Evolutionary conservation across 208 protist species (phyloP).

Genomic region (Trypanosoma theileri): DNA sequence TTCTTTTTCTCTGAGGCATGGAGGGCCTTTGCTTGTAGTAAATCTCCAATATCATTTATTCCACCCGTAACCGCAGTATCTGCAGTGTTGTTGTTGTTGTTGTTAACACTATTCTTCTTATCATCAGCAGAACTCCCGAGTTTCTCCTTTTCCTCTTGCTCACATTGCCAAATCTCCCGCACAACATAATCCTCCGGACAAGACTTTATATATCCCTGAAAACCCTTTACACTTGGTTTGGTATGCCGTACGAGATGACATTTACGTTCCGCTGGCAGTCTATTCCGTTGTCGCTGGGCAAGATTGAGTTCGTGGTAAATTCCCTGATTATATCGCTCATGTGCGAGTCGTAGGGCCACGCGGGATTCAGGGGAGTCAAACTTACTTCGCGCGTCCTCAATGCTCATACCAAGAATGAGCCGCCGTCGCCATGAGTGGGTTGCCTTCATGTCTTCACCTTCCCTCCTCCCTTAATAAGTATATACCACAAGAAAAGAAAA

Average conservation of each 20-base stretch:
- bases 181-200: conserved; percentile 72
- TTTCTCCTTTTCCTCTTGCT: not conserved
- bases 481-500: not conserved
- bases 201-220: conserved; percentile 81
- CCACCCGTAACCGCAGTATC: not conserved
- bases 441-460: conserved; percentile 20
- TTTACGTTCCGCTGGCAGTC: conserved; percentile 58
- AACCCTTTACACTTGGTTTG: conserved; percentile 74
- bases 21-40: not conserved
- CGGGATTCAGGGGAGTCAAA: conserved; percentile 79
- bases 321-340: conserved; percentile 81
- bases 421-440: conserved; percentile 35
- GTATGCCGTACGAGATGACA: conserved; percentile 80
- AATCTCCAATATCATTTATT: not conserved
- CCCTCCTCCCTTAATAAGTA: not conserved
- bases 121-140: not conserved
- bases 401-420: conserved; percentile 83
- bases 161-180: conserved; percentile 60
- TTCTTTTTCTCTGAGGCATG: not conserved
- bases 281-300: conserved; percentile 70
- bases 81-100: not conserved
- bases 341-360: conserved; percentile 59
- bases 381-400: conserved; percentile 88
- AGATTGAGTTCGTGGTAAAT: conserved; percentile 81
- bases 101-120: not conserved